Percentiles rank a stretch among this genome's conserved stretches.
Evolutionary conservation across 2,329 filamentous ascomycete species (phyloP).

Genomic region (Scolecobasidium constrictum): DNA sequence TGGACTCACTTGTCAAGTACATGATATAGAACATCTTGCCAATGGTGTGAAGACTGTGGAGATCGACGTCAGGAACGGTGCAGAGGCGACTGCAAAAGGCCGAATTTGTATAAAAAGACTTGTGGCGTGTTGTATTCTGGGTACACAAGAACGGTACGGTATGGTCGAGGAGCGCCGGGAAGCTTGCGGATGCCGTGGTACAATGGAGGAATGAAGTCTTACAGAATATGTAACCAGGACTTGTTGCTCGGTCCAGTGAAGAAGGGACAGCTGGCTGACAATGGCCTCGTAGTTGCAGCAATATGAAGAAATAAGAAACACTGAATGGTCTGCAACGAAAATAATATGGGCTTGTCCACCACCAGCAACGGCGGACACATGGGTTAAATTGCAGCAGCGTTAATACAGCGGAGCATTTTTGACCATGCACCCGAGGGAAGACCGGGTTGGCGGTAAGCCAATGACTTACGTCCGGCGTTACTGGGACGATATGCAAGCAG

Average conservation of each 20-base stretch:
- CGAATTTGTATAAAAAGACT: conserved; percentile 6
- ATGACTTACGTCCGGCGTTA: conserved; percentile 9
- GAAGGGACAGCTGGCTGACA: conserved; percentile 5
- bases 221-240: not conserved
- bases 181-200: conserved; percentile 1
- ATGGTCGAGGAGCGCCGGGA: not conserved
- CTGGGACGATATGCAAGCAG: conserved; percentile 38
- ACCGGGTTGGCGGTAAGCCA: conserved; percentile 18
- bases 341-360: not conserved
- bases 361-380: conserved; percentile 5
- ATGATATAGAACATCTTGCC: conserved; percentile 31
- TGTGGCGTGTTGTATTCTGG: conserved; percentile 4
- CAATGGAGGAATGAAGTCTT: conserved; percentile 3
- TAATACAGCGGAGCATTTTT: conserved; percentile 5
- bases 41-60: not conserved
- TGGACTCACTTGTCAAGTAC: conserved; percentile 30
- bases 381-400: conserved; percentile 9
- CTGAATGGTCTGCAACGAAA: conserved; percentile 9
- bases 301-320: conserved; percentile 6
- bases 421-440: conserved; percentile 17
- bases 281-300: no score
- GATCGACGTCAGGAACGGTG: not conserved
- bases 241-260: not conserved
- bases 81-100: conserved; percentile 7
- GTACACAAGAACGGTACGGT: conserved; percentile 5